Percentiles rank a stretch among this genome's conserved stretches.
Evolutionary conservation across 2,329 filamentous ascomycete species (phyloP).

Genomic region (Hymenoscyphus linearis): DNA sequence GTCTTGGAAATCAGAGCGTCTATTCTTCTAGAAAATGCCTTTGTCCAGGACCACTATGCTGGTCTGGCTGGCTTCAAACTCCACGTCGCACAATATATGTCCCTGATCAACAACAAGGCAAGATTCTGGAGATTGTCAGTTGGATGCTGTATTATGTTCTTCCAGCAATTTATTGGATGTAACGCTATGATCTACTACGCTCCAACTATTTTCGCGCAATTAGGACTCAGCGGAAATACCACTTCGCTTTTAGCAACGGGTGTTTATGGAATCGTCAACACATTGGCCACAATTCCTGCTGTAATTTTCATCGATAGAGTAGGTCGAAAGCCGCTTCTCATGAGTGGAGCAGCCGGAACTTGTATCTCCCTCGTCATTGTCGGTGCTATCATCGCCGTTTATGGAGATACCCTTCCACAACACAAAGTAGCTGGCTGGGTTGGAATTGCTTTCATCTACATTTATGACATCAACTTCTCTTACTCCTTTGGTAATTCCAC

Average conservation of each 20-base stretch:
- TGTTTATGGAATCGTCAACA: conserved; percentile 52
- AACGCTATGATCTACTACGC: conserved; percentile 36
- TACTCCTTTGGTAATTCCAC: background rate
- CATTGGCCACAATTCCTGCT: conserved; percentile 38
- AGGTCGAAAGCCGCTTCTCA: conserved; percentile 36
- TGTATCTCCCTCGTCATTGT: conserved; percentile 50
- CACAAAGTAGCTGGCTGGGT: conserved; percentile 52
- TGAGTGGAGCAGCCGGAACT: conserved; percentile 45
- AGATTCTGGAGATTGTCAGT: conserved; percentile 21
- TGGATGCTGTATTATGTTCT: conserved; percentile 28
- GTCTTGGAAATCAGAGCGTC: conserved; percentile 56
- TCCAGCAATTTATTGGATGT: conserved; percentile 31
- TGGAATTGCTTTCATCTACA: conserved; percentile 52
- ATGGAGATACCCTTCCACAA: conserved; percentile 40
- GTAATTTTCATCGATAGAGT: conserved; percentile 29
- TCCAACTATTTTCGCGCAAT: conserved; percentile 40
- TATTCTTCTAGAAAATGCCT: conserved; percentile 51
- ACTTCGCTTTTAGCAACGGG: conserved; percentile 50
- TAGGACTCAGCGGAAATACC: conserved; percentile 40
- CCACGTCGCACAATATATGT: conserved; percentile 17
- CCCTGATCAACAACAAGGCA: conserved; percentile 16
- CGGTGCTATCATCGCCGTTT: conserved; percentile 46
- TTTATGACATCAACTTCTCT: conserved; percentile 41
- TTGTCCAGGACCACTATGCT: conserved; percentile 45
- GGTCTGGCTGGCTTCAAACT: conserved; percentile 13